Conservation (phyloP, 176 grass and related monocot genomes). For the Elaeis guineensis region DNA sequence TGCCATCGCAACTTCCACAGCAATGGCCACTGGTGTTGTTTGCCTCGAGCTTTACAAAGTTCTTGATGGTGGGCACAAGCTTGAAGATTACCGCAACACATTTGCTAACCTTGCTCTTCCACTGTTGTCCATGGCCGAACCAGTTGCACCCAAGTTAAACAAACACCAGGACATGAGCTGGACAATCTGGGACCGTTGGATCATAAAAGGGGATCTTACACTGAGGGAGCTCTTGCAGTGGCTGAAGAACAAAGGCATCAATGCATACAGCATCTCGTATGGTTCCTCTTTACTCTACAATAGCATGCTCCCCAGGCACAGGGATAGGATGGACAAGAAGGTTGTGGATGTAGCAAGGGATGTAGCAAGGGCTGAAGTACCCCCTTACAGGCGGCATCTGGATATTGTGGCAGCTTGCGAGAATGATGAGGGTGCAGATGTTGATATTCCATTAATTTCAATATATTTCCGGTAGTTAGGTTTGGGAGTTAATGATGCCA, state of each 20-base stretch:
- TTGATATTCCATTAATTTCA: conserved; percentile 69
- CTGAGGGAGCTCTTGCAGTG: conserved; percentile 51
- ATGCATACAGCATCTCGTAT: conserved; percentile 58
- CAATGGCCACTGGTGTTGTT: conserved; percentile 75
- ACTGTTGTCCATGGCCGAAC: conserved; percentile 55
- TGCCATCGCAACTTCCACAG: conserved; percentile 61
- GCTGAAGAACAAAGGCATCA: conserved; percentile 53
- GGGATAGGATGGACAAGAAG: conserved; percentile 58
- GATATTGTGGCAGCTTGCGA: conserved; percentile 64
- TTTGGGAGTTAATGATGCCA: too few species aligned
- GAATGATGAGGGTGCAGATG: conserved; percentile 35
- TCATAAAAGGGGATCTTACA: conserved; percentile 54
- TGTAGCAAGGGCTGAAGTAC: conserved; percentile 47
- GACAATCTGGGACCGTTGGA: conserved; percentile 76
- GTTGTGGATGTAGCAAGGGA: conserved; percentile 46
- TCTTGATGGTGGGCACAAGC: conserved; percentile 45
- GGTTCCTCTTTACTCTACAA: conserved; percentile 72
- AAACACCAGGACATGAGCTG: conserved; percentile 53
- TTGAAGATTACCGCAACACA: conserved; percentile 63
- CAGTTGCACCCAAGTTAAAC: conserved; percentile 42
- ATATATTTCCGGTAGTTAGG: conserved; percentile 53
- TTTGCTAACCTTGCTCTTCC: conserved; percentile 69
- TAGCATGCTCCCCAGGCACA: conserved; percentile 53
- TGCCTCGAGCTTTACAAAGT: conserved; percentile 94
- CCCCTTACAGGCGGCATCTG: conserved; percentile 41